Evolutionary conservation across 2,329 filamentous ascomycete genomes (phyloP), one percentile per base, ranked within the genome.

Genomic region (Scedosporium minutisporum): DNA sequence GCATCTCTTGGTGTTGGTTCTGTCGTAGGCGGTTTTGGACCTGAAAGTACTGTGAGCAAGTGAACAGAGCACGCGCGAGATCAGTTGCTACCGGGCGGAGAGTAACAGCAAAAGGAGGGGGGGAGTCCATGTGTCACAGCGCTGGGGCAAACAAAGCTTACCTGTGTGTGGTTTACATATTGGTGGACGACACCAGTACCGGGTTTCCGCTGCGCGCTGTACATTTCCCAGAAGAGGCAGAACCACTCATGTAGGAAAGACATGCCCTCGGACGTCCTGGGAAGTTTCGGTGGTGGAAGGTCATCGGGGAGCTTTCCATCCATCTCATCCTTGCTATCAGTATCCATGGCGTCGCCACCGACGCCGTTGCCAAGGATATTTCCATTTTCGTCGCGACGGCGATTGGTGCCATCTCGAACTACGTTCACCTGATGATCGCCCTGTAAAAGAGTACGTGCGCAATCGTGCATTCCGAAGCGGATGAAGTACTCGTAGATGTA

Each of bases 241-340:
- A 96, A 99, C 95, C 95, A 99, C 71, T 97, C 95, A 68, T 91
- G 89, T n/a, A 99, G 80, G 71, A 99, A 97, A 27, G 90, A 91
- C 65, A 84, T 89, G 69, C 88, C 89, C 62, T 82, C 82, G 65
- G 80, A 80, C 58, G 83, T 82, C 71, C 80, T 82, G 12, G 87
- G 86, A 5, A 91, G 79, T 65, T 86, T 86, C 12, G 91, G 87
- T 6, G 84, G 81, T 4, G 93, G 93, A 46, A 97, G 82, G 70
- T 96, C 92, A 63, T 87, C 84, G 0, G 90, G 90, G 53, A 89
- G 82, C 72, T 93, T 93, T 60, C 81, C 74, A 67, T 90, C 87
- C 64, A 88, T 76, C 66, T 89, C 87, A 67, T 93, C 89, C 76
- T 95, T 95, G 65, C 79, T 82, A 71, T 96, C 91, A n/a, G 86